Conservation (phyloP, 2,329 filamentous ascomycete species). For the Leptographium radiaticola region DNA sequence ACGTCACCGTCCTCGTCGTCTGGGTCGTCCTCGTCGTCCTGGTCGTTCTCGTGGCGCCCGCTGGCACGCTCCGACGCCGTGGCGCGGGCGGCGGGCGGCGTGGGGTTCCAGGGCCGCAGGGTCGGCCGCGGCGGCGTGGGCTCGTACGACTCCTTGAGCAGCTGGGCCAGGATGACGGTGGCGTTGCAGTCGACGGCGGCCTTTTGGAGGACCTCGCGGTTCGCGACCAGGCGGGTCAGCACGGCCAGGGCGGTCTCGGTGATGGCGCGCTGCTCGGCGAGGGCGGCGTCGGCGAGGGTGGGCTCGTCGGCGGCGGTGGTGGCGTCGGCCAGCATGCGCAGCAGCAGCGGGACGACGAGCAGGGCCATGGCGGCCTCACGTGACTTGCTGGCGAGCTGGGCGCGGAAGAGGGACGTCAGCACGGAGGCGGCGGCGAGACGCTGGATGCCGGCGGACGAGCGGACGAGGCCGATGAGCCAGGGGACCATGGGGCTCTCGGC, state of each 20-base stretch:
- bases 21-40: not conserved
- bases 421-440: slow-evolving; percentile 57
- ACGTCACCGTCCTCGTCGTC: not conserved
- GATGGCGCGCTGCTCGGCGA: slow-evolving; percentile 34
- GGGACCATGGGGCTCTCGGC: slow-evolving; percentile 59
- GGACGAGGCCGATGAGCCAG: slow-evolving; percentile 55
- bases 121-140: slow-evolving; percentile 22
- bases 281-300: slow-evolving; percentile 23
- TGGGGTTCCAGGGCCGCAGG: slow-evolving; percentile 24
- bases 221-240: slow-evolving; percentile 64
- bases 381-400: slow-evolving; percentile 49
- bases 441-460: slow-evolving; percentile 42
- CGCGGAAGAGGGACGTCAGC: slow-evolving; percentile 55
- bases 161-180: slow-evolving; percentile 30
- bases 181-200: slow-evolving; percentile 58
- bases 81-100: slow-evolving; percentile 10
- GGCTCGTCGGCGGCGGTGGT: slow-evolving; percentile 8
- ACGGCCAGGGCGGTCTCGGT: slow-evolving; percentile 62
- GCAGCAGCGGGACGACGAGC: slow-evolving; percentile 56
- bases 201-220: slow-evolving; percentile 68
- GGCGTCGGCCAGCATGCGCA: slow-evolving; percentile 36
- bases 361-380: slow-evolving; percentile 53
- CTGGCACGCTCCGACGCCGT: not conserved
- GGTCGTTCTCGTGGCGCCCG: not conserved
- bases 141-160: slow-evolving; percentile 39